These are phyloP conservation scores for Aethionema arabicum DNA, from an alignment of 345 rosid species.

Conservation along the genomic window DNA sequence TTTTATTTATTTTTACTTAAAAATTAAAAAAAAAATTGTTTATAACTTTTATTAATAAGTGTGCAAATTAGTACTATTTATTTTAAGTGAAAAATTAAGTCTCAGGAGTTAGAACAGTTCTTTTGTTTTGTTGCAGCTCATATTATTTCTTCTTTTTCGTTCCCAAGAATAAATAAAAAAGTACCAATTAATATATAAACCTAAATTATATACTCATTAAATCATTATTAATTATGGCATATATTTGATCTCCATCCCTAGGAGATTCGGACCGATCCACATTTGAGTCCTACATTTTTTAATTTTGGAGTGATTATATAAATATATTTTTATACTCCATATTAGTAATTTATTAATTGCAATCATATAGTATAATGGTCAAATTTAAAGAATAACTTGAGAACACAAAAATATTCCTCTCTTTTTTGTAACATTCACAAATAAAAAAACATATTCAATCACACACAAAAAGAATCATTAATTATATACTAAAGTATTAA, in stretches of 20 bases:
- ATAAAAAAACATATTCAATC: constrained; percentile 1
- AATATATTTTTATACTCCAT: not conserved
- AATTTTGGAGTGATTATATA: constrained; percentile 6
- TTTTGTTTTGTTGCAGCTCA: constrained; percentile 32
- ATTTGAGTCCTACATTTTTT: constrained; percentile 30
- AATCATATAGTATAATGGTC: too few species aligned
- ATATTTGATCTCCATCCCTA: constrained; percentile 34
- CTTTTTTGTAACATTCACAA: too few species aligned
- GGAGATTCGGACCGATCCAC: constrained; percentile 37
- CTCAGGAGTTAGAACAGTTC: constrained; percentile 28
- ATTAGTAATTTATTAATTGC: not conserved
- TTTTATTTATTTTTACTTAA: too few species aligned
- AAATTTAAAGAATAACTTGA: not conserved
- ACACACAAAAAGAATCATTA: constrained; percentile 36
- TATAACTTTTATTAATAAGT: too few species aligned
- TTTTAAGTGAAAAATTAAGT: constrained; percentile 33
- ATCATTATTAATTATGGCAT: constrained; percentile 18
- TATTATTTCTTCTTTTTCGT: constrained; percentile 41
- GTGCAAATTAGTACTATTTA: not conserved
- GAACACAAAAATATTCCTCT: not conserved
- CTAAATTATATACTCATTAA: too few species aligned
- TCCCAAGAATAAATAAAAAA: constrained; percentile 23
- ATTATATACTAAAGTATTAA: too few species aligned
- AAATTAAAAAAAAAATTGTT: too few species aligned
- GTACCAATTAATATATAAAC: too few species aligned